Conservation (phyloP, 148 eudicot genomes). For the Rhododendron ovatum region DNA sequence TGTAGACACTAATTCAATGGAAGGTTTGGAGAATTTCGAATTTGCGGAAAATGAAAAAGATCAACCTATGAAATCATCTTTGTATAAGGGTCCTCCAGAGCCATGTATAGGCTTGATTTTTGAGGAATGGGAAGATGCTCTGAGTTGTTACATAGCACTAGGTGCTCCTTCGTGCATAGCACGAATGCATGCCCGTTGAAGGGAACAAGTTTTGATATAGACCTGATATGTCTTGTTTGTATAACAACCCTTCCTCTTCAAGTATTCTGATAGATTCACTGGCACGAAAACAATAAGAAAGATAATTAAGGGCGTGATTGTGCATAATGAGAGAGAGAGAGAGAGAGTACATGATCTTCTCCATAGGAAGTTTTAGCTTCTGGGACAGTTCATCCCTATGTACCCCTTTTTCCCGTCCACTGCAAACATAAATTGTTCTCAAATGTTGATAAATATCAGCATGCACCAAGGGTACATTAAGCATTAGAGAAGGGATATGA, state of each 20-base stretch:
- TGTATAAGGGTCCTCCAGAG: too few relatives aligned
- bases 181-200: too few relatives aligned
- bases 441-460: background rate
- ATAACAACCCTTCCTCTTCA: conserved; percentile 84
- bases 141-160: too few relatives aligned
- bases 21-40: too few relatives aligned
- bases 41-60: too few relatives aligned
- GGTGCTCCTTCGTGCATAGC: too few relatives aligned
- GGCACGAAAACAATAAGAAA: conserved; percentile 6
- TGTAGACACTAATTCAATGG: too few relatives aligned
- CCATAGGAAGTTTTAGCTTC: conserved; percentile 56
- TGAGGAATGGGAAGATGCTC: too few relatives aligned
- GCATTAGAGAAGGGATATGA: background rate
- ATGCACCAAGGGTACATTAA: background rate
- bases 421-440: conserved; percentile 19
- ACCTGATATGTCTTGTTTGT: conserved; percentile 6
- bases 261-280: conserved; percentile 74
- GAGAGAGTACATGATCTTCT: conserved; percentile 62
- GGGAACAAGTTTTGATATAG: too few relatives aligned
- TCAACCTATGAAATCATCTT: too few relatives aligned
- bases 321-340: background rate
- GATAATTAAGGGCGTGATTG: background rate
- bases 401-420: conserved; percentile 68
- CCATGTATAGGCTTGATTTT: too few relatives aligned
- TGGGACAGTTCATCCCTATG: conserved; percentile 69